Base-by-base conservation (phyloP, 208 protist genomes). In the Trypanosoma avium region DNA sequence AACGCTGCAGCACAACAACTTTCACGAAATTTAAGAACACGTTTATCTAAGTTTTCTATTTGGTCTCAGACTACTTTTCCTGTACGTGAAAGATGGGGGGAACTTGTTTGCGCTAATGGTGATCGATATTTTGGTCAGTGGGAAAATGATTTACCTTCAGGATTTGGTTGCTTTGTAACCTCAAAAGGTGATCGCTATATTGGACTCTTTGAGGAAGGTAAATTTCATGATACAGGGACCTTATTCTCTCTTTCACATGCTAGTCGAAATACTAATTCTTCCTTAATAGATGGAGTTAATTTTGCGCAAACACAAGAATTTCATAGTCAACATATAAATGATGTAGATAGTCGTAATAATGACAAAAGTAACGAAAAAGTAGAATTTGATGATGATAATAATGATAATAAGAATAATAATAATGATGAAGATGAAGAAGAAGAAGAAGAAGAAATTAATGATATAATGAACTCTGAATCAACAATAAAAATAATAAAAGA, bases 61-160 rank as follows among this genome's bases (percentile, higher is more conserved):
- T 94, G 88, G 88, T 79, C 77, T 19, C 65, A 65, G 22, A 59
- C 73, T 10, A 61, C 70, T 30, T 60, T 45, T 17, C 66, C 69
- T 8, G 48, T 67, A 40, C 80, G 83, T 17, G 57, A 75, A 21
- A 55, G 82, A 42, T 94, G 84, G 84, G 88, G 88, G 6, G 88
- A 94, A 61, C 52, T 81, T 57, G 77, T 88, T 29, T 58, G 49
- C 21, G 36, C 52, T n/a, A 57, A 69, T 32, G 84, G 87, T 13
- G 85, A 82, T 33, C 69, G 80, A 19, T 94, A 92, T 73, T 84
- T 89, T 61, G 90, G 90, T 7, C 82, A 94, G 67, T 96, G 90
- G 90, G 62, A 60, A 26, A 61, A 82, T 27, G 67, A 91, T 62
- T 46, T 77, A 43, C 77, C 77, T 33, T 70, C 79, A 22, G 90